Evolutionary conservation across 2,329 filamentous ascomycete genomes (phyloP).

Genomic region (Tolypocladium ophioglossoides): DNA sequence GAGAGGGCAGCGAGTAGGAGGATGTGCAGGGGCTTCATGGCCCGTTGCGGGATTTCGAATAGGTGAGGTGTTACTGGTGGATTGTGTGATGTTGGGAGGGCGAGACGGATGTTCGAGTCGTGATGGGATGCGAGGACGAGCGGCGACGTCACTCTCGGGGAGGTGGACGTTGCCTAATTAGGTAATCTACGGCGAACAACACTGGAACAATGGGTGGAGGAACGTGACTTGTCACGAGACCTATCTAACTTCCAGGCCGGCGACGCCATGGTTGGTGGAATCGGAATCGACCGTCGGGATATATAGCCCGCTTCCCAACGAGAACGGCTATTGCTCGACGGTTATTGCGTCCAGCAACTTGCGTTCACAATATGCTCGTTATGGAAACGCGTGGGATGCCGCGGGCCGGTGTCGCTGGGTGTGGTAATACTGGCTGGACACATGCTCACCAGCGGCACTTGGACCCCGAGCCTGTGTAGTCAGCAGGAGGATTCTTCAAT

Average conservation of each 20-base stretch:
- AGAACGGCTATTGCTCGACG: neutral
- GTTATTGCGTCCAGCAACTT: neutral
- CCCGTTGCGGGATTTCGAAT: neutral
- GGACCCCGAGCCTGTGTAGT: too few species aligned
- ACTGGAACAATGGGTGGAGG: neutral
- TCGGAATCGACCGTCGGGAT: neutral
- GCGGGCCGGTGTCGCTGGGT: neutral
- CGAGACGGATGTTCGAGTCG: neutral
- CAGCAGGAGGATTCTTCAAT: neutral
- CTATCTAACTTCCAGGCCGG: neutral
- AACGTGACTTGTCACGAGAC: neutral
- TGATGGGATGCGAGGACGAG: neutral
- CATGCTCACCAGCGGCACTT: neutral
- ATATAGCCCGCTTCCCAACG: neutral
- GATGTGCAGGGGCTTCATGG: constrained; percentile 4
- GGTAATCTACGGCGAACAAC: neutral
- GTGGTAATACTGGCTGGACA: neutral
- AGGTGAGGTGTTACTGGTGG: neutral
- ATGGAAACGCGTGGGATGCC: neutral
- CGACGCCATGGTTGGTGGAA: neutral
- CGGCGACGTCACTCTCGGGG: neutral
- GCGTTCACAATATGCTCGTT: neutral
- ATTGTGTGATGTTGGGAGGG: neutral
- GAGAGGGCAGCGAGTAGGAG: constrained; percentile 2
- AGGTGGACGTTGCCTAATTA: neutral